Evolutionary conservation across 768 basidiomycete genomes (phyloP).

Genomic region (Agaricus subrufescens): DNA sequence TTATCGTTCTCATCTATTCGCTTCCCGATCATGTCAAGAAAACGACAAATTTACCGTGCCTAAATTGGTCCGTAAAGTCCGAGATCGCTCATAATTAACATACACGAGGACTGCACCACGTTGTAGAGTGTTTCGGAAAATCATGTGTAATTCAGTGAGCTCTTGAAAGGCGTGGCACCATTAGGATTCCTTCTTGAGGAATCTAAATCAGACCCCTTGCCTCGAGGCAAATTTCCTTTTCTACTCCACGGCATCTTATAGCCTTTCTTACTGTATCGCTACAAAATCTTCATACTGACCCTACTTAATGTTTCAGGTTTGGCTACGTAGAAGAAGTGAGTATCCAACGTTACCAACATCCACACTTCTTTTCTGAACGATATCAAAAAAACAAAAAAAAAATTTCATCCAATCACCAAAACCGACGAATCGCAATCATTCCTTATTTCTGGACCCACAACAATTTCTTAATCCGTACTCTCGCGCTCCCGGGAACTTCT

Average conservation of each 20-base stretch:
- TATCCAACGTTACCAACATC: constrained; percentile 15
- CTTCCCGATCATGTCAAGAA: constrained; percentile 1
- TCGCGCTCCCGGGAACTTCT: no score
- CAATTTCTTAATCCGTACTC: neutral
- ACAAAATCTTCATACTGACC: constrained; percentile 1
- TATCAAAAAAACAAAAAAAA: neutral
- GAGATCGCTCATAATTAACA: neutral
- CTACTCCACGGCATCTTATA: neutral
- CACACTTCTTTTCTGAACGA: constrained; percentile 13
- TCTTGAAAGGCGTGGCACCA: constrained; percentile 3
- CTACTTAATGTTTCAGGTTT: constrained; percentile 40
- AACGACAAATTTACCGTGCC: neutral
- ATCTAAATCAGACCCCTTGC: constrained; percentile 9
- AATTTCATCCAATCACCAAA: neutral
- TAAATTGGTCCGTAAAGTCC: neutral
- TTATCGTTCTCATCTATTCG: constrained; percentile 17
- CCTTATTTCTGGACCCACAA: constrained; percentile 7
- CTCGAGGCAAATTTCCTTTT: constrained; percentile 12
- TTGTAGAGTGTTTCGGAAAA: neutral
- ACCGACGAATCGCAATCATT: neutral
- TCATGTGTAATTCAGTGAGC: neutral
- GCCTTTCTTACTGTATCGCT: constrained; percentile 6
- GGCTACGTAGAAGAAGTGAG: constrained; percentile 66
- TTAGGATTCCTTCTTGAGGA: constrained; percentile 3
- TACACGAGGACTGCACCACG: neutral